Percentiles rank a stretch among this genome's conserved stretches.
Evolutionary conservation across 257 asterid genomes (phyloP).

Genomic region (Ocimum tenuiflorum): DNA sequence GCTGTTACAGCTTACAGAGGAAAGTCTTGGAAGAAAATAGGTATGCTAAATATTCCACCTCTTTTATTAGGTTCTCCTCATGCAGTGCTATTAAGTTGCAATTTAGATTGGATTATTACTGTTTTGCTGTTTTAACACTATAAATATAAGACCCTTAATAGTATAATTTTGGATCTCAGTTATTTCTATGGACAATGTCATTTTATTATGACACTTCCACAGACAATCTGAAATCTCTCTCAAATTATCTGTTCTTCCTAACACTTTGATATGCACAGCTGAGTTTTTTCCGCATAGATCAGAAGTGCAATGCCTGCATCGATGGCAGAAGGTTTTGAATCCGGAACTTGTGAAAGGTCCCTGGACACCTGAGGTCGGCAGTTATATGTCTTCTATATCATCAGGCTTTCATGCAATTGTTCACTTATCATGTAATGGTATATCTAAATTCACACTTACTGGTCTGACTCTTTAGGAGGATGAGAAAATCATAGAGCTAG

Average conservation of each 20-base stretch:
- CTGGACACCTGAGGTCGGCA: conserved; percentile 83
- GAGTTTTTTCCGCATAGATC: conserved; percentile 96
- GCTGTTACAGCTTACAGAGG: conserved; percentile 83
- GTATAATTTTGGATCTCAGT: neutral
- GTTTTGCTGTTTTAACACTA: neutral
- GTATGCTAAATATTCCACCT: conserved; percentile 30
- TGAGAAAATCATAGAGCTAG: conserved; percentile 74
- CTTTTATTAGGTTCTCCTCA: conserved; percentile 9
- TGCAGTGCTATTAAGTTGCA: neutral
- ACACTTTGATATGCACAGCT: conserved; percentile 47
- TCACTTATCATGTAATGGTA: conserved; percentile 14
- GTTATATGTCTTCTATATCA: conserved; percentile 14
- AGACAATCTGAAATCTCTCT: neutral
- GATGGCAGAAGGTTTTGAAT: conserved; percentile 99
- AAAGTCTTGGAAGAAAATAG: conserved; percentile 97
- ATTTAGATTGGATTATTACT: conserved; percentile 7
- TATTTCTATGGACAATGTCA: conserved; percentile 1
- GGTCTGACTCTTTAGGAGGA: conserved; percentile 61
- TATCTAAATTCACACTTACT: conserved; percentile 15
- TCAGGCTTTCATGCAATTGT: conserved; percentile 11
- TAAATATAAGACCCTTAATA: neutral
- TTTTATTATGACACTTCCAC: neutral
- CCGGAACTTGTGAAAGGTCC: conserved; percentile 99
- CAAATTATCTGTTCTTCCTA: conserved; percentile 7
- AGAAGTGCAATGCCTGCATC: conserved; percentile 97